phyloP scores from a whole-genome alignment of 108 stramenopile genomes.

The Cyclostephanos invisitatus region DNA sequence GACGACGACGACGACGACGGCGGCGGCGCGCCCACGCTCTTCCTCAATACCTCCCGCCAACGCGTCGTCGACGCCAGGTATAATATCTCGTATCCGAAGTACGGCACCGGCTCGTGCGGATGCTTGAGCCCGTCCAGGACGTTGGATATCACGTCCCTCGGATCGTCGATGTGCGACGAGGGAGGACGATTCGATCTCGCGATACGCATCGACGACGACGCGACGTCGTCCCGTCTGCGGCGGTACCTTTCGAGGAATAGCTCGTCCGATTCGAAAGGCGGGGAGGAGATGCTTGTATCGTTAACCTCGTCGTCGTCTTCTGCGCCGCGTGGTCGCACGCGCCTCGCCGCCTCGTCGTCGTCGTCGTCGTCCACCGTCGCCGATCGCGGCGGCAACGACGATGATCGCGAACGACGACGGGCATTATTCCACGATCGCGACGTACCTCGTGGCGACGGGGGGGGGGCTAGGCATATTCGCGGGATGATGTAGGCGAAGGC shows the following conservation, averaged over 20 bases:
- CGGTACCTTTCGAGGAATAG: slow-evolving; percentile 37
- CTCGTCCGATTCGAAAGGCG: background rate
- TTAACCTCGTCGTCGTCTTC: background rate
- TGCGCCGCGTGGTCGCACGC: background rate
- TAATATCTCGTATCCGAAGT: slow-evolving; percentile 45
- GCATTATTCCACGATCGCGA: too few species aligned
- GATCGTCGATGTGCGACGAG: slow-evolving; percentile 9
- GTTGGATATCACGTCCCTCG: slow-evolving; percentile 17
- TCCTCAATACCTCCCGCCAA: slow-evolving; percentile 49
- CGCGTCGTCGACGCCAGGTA: slow-evolving; percentile 35
- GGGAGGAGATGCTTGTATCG: background rate
- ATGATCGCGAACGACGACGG: too few species aligned
- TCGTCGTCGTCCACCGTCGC: background rate
- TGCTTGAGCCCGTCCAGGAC: slow-evolving; percentile 6
- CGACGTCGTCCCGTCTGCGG: slow-evolving; percentile 16
- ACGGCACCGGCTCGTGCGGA: slow-evolving; percentile 25
- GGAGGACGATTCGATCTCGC: background rate
- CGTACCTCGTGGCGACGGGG: too few species aligned
- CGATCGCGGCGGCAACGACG: too few species aligned
- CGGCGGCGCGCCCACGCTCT: slow-evolving; percentile 56
- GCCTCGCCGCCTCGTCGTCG: too few species aligned
- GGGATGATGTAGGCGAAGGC: too few species aligned
- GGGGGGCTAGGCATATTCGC: too few species aligned
- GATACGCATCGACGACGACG: background rate
- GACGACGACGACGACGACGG: slow-evolving; percentile 23